phyloP scores from a whole-genome alignment of 2,329 filamentous ascomycete species.

The Blastomyces percursus region DNA sequence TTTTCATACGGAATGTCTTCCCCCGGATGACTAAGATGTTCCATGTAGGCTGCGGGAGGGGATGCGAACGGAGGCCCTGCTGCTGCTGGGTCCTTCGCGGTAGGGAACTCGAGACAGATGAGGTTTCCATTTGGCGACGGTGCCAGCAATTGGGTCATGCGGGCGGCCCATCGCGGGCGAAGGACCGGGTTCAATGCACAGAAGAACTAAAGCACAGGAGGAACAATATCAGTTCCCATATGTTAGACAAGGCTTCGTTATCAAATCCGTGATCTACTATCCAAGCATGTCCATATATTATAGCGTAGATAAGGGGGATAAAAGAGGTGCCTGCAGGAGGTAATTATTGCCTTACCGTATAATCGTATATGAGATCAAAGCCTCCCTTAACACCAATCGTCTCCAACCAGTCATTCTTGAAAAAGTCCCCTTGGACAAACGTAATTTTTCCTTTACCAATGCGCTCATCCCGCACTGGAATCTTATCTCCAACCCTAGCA shows the following conservation, averaged over 20 bases:
- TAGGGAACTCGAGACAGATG: slow-evolving; percentile 66
- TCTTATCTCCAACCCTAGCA: slow-evolving; percentile 24
- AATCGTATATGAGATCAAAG: slow-evolving; percentile 49
- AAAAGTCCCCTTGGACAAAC: slow-evolving; percentile 39
- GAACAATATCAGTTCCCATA: neutral
- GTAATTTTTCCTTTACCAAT: slow-evolving; percentile 29
- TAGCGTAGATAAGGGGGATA: neutral
- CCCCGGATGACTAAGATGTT: slow-evolving; percentile 60
- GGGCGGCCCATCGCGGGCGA: slow-evolving; percentile 47
- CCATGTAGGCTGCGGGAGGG: slow-evolving; percentile 57
- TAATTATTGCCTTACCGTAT: slow-evolving; percentile 39
- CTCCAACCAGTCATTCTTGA: slow-evolving; percentile 33
- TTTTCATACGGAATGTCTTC: slow-evolving; percentile 52
- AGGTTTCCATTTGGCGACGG: slow-evolving; percentile 39
- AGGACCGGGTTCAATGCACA: slow-evolving; percentile 47
- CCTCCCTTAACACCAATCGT: slow-evolving; percentile 24
- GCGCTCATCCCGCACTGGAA: slow-evolving; percentile 26
- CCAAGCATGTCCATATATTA: neutral
- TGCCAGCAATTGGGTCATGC: slow-evolving; percentile 45
- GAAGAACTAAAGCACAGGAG: slow-evolving; percentile 41
- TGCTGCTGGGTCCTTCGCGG: slow-evolving; percentile 53
- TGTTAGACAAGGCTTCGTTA: neutral
- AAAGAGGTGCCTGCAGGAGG: neutral
- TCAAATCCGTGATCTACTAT: neutral
- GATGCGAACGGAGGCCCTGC: slow-evolving; percentile 65